Evolutionary conservation across 257 asterid genomes (phyloP).

Genomic region (Solanum stenotomum): DNA sequence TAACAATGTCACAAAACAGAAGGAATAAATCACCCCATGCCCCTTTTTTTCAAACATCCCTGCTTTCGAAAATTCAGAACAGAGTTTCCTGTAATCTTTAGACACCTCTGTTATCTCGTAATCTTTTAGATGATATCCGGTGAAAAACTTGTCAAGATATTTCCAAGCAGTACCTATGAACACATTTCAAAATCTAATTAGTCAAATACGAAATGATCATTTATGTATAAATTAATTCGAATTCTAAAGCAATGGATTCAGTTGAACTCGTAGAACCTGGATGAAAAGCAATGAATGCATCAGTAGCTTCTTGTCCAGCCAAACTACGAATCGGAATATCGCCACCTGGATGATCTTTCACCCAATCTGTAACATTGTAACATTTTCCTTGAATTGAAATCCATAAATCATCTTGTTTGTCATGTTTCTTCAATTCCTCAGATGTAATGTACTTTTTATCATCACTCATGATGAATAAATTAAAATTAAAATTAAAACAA

Average conservation of each 20-base stretch:
- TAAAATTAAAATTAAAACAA: background rate
- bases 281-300: conserved; percentile 2
- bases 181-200: conserved; percentile 5
- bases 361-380: conserved; percentile 36
- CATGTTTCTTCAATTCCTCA: conserved; percentile 26
- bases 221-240: background rate
- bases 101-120: conserved; percentile 35
- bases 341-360: conserved; percentile 37
- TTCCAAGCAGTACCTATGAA: conserved; percentile 27
- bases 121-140: conserved; percentile 29
- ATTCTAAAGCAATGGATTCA: background rate
- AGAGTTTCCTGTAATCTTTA: conserved; percentile 26
- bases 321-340: conserved; percentile 14
- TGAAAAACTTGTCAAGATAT: conserved; percentile 26
- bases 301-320: conserved; percentile 5
- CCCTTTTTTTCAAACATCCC: conserved; percentile 43
- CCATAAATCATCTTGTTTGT: conserved; percentile 29
- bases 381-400: conserved; percentile 36
- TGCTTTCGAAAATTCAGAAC: conserved; percentile 19
- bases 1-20: conserved; percentile 7
- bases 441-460: conserved; percentile 20
- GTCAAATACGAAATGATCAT: background rate
- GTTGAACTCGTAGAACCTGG: background rate
- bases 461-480: background rate
- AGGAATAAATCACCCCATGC: conserved; percentile 25